Evolutionary conservation across 1,284 basidiomycete genomes (phyloP).

Genomic region (Thelephora terrestris): DNA sequence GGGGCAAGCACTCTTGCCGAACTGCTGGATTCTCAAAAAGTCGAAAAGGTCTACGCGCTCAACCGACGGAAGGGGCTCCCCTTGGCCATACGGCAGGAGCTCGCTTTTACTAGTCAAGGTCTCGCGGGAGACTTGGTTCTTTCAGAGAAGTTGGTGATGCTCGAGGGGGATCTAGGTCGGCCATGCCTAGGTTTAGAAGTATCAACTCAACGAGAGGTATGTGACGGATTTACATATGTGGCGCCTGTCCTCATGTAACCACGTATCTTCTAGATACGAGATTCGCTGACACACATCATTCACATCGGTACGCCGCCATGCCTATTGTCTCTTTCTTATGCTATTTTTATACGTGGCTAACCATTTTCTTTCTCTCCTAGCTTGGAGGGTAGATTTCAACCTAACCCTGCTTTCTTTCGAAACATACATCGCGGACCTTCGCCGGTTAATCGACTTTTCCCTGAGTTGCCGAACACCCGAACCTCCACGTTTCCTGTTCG

Average conservation of each 20-base stretch:
- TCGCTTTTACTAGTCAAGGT: slow-evolving; percentile 6
- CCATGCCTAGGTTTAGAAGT: slow-evolving; percentile 7
- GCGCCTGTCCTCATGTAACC: background rate
- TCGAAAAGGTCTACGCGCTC: slow-evolving; percentile 12
- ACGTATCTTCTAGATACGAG: slow-evolving; percentile 9
- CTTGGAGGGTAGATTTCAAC: slow-evolving; percentile 29
- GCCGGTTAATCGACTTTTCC: slow-evolving; percentile 24
- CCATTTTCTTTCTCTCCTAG: slow-evolving; percentile 7
- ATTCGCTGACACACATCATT: slow-evolving; percentile 15
- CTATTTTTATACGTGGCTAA: background rate
- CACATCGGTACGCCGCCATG: slow-evolving; percentile 17
- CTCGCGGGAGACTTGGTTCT: slow-evolving; percentile 4
- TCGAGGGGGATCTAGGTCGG: slow-evolving; percentile 5
- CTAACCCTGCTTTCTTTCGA: slow-evolving; percentile 25
- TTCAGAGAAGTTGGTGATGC: slow-evolving; percentile 1
- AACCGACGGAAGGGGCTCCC: slow-evolving; percentile 6
- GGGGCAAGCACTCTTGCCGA: slow-evolving; percentile 11
- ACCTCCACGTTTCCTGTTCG: slow-evolving; percentile 21
- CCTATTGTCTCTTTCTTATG: background rate
- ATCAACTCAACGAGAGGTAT: slow-evolving; percentile 11
- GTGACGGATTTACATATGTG: background rate
- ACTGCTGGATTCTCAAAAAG: slow-evolving; percentile 35
- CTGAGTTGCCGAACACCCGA: slow-evolving; percentile 15
- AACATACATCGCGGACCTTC: slow-evolving; percentile 18
- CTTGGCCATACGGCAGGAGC: background rate